A percentile compares a stretch with the other conserved stretches of the same genome.
These are phyloP conservation scores for Globisporangium radiosum DNA, from an alignment of 352 stramenopile genomes.

Conservation along the genomic window DNA sequence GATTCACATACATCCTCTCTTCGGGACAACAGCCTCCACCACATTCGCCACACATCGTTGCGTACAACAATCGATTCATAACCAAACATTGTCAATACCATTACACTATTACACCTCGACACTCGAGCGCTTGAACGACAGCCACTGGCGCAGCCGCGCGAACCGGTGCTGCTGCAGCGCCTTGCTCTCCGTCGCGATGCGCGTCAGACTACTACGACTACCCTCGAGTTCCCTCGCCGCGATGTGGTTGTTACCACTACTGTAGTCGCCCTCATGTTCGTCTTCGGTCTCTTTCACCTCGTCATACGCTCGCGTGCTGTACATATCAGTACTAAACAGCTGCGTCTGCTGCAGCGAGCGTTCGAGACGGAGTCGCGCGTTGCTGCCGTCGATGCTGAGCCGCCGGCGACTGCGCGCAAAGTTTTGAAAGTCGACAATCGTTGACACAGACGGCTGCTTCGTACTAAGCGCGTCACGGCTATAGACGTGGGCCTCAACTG, in stretches of 20 bases:
- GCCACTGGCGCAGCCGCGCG: conserved; percentile 6
- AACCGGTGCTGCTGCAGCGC: background rate
- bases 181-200: background rate
- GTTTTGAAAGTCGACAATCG: conserved; percentile 10
- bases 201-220: no score
- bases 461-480: background rate
- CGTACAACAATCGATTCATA: background rate
- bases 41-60: no score
- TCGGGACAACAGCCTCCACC: no score
- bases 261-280: no score
- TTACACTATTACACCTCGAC: background rate
- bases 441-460: background rate
- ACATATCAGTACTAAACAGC: background rate
- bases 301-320: no score
- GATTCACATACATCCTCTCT: no score
- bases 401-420: conserved; percentile 6
- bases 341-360: background rate
- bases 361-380: background rate
- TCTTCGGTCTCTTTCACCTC: no score
- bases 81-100: background rate
- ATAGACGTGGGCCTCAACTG: background rate
- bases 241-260: background rate
- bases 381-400: conserved; percentile 1
- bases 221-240: background rate
- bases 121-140: background rate